Evolutionary conservation across 768 basidiomycete genomes (phyloP), one percentile per base, ranked within the genome.

Genomic region (Lentinula detonsa): DNA sequence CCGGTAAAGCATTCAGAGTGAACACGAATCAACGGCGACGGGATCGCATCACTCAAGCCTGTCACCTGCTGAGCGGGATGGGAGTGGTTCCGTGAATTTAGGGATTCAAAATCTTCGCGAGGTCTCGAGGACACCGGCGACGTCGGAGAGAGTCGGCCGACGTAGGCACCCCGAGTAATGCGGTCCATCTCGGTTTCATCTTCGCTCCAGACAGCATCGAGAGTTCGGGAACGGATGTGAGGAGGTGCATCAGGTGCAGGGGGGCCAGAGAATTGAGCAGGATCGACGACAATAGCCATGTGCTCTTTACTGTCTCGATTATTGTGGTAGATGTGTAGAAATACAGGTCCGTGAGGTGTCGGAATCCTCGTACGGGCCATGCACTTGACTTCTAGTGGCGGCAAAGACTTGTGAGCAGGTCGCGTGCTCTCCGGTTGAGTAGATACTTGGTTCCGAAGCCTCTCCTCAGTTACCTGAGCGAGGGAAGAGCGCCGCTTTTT

Each of bases 1-100:
- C 97, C 97, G 0, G 97, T 99, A 75, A 94, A 98, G 72, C 97
- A 99, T 72, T 99, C 97, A 33, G 94, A 97, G 74, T 99, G 97
- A 55, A 99, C 93, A 42, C 97, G 87, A 48, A 99, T 86, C 56
- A 98, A 84, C 0, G 97, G 94, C 0, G 87, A 74, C 1, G 90
- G 90, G 39, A 87, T 70, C 46, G 69, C 66, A 60, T 77, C 66
- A 58, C 61, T 62, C 46, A 34, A 21, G 3, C 39, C 49, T 43
- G 42, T 52, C 40, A 40, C 34, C 10, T 39, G 49, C 21, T 37
- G 37, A 48, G 13, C 35, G 13, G 21, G n/a, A 57, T 28, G 35
- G 39, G 21, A 42, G 16, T 45, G 42, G 43, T 57, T 40, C 28
- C 42, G 46, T 18, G 34, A 66, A 23, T 59, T 10, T 9, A 57